A percentile compares a stretch with the other conserved stretches of the same genome.
These are phyloP conservation scores for Corylus heterophylla DNA, from an alignment of 306 rosid species.

Conservation along the genomic window DNA sequence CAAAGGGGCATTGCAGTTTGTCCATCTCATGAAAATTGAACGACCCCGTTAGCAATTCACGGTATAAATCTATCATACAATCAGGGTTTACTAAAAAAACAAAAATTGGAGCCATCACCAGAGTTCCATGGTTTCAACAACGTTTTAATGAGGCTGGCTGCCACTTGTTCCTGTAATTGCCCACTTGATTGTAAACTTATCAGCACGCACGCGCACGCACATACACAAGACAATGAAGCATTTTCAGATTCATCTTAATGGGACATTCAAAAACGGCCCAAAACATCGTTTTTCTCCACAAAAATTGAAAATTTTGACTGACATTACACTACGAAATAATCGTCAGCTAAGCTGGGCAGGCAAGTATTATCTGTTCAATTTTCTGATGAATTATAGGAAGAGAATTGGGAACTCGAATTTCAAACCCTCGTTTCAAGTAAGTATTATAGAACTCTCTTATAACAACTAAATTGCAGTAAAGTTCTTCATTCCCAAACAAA, in stretches of 20 bases:
- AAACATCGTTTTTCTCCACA: not conserved
- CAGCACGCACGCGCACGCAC: not conserved
- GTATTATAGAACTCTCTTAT: not conserved
- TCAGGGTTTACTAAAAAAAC: not conserved
- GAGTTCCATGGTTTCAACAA: not conserved
- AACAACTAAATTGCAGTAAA: conserved; percentile 1
- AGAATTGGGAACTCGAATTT: not conserved
- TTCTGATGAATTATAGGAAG: not conserved
- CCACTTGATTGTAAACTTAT: not conserved
- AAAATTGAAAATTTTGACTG: not conserved
- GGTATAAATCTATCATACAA: not conserved
- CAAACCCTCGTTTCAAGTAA: conserved; percentile 5
- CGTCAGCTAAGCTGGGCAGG: not conserved
- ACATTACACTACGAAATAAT: not conserved
- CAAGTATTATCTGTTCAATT: not conserved
- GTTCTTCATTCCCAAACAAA: not conserved
- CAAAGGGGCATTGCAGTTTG: not conserved
- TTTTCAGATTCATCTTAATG: not conserved
- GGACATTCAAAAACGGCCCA: not conserved
- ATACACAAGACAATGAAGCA: not conserved
- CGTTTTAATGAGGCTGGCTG: not conserved
- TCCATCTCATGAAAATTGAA: not conserved
- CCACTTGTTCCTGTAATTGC: not conserved
- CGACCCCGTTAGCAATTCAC: not conserved
- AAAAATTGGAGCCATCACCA: not conserved